These are phyloP conservation scores for Aphanomyces stellatus DNA, from an alignment of 352 stramenopile species.

Conservation along the genomic window DNA sequence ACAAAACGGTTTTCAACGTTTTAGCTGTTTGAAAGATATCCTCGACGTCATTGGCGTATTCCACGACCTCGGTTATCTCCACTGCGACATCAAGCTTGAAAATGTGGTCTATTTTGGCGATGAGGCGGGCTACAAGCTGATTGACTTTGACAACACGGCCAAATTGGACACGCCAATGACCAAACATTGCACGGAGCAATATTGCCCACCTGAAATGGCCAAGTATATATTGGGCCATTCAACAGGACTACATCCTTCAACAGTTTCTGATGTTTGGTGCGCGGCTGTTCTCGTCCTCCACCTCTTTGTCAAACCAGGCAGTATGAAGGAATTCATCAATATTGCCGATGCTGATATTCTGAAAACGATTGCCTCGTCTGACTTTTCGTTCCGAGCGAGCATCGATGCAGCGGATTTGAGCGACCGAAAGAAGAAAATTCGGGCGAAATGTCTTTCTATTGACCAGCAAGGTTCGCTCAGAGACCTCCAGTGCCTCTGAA, in stretches of 20 bases:
- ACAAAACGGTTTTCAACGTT: neutral
- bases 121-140: neutral
- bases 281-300: neutral
- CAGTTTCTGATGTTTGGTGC: neutral
- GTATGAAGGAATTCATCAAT: neutral
- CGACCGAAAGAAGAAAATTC: neutral
- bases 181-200: neutral
- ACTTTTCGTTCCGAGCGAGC: neutral
- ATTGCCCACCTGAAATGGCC: constrained; percentile 1
- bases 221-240: neutral
- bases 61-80: neutral
- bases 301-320: neutral
- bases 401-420: neutral
- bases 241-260: neutral
- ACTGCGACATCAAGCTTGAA: neutral
- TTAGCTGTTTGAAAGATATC: neutral
- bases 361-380: neutral
- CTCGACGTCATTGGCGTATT: neutral
- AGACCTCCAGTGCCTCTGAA: neutral
- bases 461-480: neutral
- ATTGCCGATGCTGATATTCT: neutral
- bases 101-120: neutral
- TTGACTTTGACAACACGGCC: neutral
- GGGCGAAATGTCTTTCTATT: neutral
- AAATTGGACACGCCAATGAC: neutral